Evolutionary conservation across 176 grass and related monocot species (phyloP).

Genomic region (Carex pumila): DNA sequence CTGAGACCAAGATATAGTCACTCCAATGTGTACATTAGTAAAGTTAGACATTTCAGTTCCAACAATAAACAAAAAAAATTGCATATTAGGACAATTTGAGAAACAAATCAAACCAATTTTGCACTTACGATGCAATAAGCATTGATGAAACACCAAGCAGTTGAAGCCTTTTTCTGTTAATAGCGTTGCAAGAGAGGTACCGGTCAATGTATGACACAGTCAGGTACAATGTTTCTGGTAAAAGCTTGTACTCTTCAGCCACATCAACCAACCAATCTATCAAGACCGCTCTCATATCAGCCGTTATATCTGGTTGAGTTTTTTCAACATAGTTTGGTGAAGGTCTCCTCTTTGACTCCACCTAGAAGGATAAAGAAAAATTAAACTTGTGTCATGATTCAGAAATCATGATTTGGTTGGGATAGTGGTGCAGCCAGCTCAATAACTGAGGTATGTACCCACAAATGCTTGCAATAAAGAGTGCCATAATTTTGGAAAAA

Average conservation of each 20-base stretch:
- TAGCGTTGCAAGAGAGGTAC: constrained; percentile 60
- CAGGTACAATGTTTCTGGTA: constrained; percentile 70
- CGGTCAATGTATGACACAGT: constrained; percentile 63
- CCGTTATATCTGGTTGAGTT: constrained; percentile 54
- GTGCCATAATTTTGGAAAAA: not conserved
- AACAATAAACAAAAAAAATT: not conserved
- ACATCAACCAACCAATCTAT: constrained; percentile 96
- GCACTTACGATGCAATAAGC: constrained; percentile 71
- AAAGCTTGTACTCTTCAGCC: constrained; percentile 85
- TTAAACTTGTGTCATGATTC: not conserved
- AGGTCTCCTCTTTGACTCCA: constrained; percentile 41
- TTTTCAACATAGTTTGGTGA: constrained; percentile 47
- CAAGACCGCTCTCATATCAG: constrained; percentile 72
- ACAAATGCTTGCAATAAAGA: not conserved
- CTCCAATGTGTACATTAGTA: not conserved
- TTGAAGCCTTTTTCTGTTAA: constrained; percentile 60
- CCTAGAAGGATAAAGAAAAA: constrained; percentile 26
- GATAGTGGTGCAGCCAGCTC: not conserved
- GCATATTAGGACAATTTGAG: not conserved
- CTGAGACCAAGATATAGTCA: not conserved
- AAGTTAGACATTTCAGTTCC: not conserved
- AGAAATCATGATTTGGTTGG: not conserved
- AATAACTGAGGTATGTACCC: not conserved
- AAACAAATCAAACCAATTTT: not conserved
- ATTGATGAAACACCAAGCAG: constrained; percentile 75